A percentile compares a stretch with the other conserved stretches of the same genome.
Evolutionary conservation across 2,329 filamentous ascomycete genomes (phyloP).

Genomic region (Exophiala alcalophila): DNA sequence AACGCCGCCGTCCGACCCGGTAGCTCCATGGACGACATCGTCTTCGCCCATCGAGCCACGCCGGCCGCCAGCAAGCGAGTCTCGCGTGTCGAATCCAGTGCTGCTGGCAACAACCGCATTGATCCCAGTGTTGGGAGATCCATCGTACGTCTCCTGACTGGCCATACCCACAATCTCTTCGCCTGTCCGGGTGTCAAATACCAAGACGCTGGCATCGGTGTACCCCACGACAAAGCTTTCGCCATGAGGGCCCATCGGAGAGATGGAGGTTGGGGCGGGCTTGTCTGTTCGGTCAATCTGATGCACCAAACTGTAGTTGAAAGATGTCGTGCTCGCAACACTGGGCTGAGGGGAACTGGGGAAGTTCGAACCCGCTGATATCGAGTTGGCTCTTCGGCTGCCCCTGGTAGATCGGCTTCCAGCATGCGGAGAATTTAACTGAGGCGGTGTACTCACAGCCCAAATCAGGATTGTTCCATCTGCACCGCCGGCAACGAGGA

Average conservation of each 20-base stretch:
- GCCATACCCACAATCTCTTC: conserved; percentile 93
- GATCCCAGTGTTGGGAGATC: conserved; percentile 75
- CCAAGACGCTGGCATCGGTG: conserved; percentile 80
- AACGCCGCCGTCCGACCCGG: conserved; percentile 74
- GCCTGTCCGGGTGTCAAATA: conserved; percentile 88
- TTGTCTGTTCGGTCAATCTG: conserved; percentile 71
- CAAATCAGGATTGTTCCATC: conserved; percentile 91
- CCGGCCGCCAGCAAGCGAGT: conserved; percentile 60
- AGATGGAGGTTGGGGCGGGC: conserved; percentile 81
- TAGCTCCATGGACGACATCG: conserved; percentile 71
- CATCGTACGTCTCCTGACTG: conserved; percentile 89
- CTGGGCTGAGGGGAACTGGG: conserved; percentile 86
- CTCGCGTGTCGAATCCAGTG: conserved; percentile 67
- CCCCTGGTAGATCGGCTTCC: conserved; percentile 67
- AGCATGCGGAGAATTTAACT: conserved; percentile 75
- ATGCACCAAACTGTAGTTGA: conserved; percentile 83
- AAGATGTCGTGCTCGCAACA: conserved; percentile 78
- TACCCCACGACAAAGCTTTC: conserved; percentile 93
- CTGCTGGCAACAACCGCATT: conserved; percentile 90
- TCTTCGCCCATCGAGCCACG: conserved; percentile 70
- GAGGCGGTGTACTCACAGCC: conserved; percentile 88
- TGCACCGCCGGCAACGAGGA: conserved; percentile 86
- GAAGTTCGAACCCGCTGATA: conserved; percentile 90
- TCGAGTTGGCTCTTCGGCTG: conserved; percentile 82
- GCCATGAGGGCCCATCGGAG: conserved; percentile 76